These are phyloP conservation scores for Ceratocystis diversiconidia DNA, from an alignment of 2,329 filamentous ascomycete genomes.

Conservation along the genomic window DNA sequence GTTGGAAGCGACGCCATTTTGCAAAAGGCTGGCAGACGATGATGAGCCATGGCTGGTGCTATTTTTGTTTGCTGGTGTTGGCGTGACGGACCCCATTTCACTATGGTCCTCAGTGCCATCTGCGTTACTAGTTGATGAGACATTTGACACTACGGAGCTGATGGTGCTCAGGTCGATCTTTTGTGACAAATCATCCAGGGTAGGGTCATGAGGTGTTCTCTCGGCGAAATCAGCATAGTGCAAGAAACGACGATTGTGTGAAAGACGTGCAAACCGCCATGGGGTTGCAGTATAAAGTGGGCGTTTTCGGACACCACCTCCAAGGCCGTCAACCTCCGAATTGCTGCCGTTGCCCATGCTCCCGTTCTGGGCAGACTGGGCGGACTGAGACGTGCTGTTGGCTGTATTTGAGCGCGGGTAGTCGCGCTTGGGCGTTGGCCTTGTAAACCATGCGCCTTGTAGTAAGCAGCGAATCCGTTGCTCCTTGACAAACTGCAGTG, in stretches of 20 bases:
- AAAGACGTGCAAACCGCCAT: slow-evolving; percentile 77
- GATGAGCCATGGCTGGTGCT: neutral
- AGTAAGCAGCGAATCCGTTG: slow-evolving; percentile 84
- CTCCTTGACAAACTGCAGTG: slow-evolving; percentile 91
- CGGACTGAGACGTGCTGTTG: slow-evolving; percentile 22
- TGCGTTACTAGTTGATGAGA: slow-evolving; percentile 50
- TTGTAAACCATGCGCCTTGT: slow-evolving; percentile 74
- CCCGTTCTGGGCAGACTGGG: neutral
- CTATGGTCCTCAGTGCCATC: slow-evolving; percentile 33
- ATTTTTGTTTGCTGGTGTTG: neutral
- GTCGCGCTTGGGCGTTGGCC: slow-evolving; percentile 31
- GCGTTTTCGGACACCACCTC: slow-evolving; percentile 23
- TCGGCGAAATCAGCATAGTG: slow-evolving; percentile 77
- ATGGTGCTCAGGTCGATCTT: slow-evolving; percentile 80
- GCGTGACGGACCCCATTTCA: slow-evolving; percentile 16
- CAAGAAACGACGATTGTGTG: slow-evolving; percentile 77
- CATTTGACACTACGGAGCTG: slow-evolving; percentile 87
- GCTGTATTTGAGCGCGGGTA: slow-evolving; percentile 32
- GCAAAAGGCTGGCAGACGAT: neutral
- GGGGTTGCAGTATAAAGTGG: slow-evolving; percentile 36
- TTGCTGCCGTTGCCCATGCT: slow-evolving; percentile 17
- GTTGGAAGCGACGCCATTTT: slow-evolving; percentile 7
- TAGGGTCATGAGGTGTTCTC: slow-evolving; percentile 49
- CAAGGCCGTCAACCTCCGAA: slow-evolving; percentile 1
- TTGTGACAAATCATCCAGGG: slow-evolving; percentile 57